A percentile compares a stretch with the other conserved stretches of the same genome.
Evolutionary conservation across 495 filamentous ascomycete genomes (phyloP).

Genomic region (Bombardia bombarda): DNA sequence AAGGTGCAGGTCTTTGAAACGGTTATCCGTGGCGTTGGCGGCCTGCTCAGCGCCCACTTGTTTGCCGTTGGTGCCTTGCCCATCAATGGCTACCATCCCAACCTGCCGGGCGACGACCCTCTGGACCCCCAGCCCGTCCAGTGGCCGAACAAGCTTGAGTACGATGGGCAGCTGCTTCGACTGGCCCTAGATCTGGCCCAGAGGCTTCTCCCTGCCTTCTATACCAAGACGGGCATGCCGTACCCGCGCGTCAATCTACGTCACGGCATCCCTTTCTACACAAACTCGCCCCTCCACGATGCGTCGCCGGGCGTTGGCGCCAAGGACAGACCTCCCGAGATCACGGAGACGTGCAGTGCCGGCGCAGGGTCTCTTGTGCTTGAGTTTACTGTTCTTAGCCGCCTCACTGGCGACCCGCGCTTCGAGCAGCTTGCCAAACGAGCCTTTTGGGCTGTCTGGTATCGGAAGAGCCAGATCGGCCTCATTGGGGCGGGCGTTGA

Average conservation of each 20-base stretch:
- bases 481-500: slow-evolving; percentile 91
- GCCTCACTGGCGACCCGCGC: slow-evolving; percentile 75
- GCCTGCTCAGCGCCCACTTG: slow-evolving; percentile 83
- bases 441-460: slow-evolving; percentile 95
- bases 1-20: slow-evolving; percentile 99
- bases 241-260: slow-evolving; percentile 94
- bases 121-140: slow-evolving; percentile 44
- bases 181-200: slow-evolving; percentile 77
- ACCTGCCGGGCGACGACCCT: slow-evolving; percentile 22
- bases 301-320: slow-evolving; percentile 19
- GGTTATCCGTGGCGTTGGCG: slow-evolving; percentile 88
- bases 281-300: slow-evolving; percentile 64
- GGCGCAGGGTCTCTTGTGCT: slow-evolving; percentile 90
- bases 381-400: slow-evolving; percentile 84
- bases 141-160: slow-evolving; percentile 74
- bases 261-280: slow-evolving; percentile 83
- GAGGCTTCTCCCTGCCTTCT: slow-evolving; percentile 83
- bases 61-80: slow-evolving; percentile 87
- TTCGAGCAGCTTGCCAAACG: slow-evolving; percentile 85
- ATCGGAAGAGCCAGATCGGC: slow-evolving; percentile 71
- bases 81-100: slow-evolving; percentile 64
- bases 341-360: slow-evolving; percentile 93
- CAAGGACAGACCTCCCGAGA: slow-evolving; percentile 47
- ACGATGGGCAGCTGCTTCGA: slow-evolving; percentile 81
- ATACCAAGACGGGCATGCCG: slow-evolving; percentile 79